A percentile compares a stretch with the other conserved stretches of the same genome.
phyloP scores from a whole-genome alignment of 352 stramenopile genomes.

The Thalassiosira hispida region DNA sequence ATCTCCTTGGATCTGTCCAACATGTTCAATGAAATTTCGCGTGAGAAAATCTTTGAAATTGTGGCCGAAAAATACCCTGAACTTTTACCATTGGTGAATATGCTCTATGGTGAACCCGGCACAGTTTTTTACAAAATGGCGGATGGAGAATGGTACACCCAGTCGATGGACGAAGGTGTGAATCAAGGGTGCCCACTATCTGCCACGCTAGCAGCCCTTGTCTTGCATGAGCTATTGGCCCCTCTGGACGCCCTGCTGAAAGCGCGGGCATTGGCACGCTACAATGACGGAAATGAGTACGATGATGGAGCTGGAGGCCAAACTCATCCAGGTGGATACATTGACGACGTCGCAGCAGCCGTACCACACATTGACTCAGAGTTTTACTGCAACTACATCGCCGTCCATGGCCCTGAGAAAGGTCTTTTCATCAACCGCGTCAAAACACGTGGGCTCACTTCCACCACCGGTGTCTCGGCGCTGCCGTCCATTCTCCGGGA shows the following conservation, averaged over 20 bases:
- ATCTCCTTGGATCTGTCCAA: conserved; percentile 20
- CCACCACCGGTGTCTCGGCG: neutral
- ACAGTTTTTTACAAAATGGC: neutral
- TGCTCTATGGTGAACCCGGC: neutral
- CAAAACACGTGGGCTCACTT: conserved; percentile 15
- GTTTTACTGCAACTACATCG: conserved; percentile 3
- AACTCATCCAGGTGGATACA: neutral
- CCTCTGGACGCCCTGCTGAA: neutral
- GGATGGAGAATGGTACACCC: neutral
- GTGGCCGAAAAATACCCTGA: conserved; percentile 4
- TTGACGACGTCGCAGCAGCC: neutral
- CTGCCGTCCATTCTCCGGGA: neutral
- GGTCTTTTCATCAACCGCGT: conserved; percentile 11
- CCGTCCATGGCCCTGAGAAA: no score
- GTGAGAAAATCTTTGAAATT: conserved; percentile 7
- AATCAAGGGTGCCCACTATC: conserved; percentile 22
- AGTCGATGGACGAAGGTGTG: neutral
- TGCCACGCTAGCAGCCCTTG: neutral
- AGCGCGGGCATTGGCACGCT: neutral
- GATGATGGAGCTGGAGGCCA: neutral
- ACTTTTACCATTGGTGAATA: neutral
- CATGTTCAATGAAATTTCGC: conserved; percentile 23
- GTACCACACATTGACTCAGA: neutral
- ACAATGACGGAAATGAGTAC: neutral
- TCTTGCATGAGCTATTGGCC: neutral